phyloP scores from a whole-genome alignment of 2,329 filamentous ascomycete genomes.

The Colletotrichum sp. region DNA sequence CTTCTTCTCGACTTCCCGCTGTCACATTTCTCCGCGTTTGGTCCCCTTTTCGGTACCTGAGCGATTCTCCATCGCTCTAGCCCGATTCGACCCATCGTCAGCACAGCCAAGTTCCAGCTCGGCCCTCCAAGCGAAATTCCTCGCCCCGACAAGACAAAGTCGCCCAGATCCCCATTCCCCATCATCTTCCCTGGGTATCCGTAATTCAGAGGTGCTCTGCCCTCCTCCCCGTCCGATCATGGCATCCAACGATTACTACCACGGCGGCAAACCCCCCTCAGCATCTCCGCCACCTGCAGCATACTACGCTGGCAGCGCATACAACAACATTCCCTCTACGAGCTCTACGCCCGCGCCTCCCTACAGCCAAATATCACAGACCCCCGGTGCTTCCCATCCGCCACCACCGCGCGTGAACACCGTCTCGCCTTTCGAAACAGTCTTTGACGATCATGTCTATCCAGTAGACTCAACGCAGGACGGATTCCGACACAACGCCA shows the following conservation, averaged over 20 bases:
- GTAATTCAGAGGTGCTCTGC: not conserved
- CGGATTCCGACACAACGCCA: slow-evolving; percentile 28
- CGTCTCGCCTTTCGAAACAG: slow-evolving; percentile 66
- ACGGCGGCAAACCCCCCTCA: slow-evolving; percentile 43
- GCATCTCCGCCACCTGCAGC: slow-evolving; percentile 43
- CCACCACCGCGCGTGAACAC: slow-evolving; percentile 40
- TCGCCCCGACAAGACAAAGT: not conserved
- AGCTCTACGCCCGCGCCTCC: slow-evolving; percentile 42
- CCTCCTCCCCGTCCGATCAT: slow-evolving; percentile 42
- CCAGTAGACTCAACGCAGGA: slow-evolving; percentile 51
- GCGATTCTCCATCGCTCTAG: slow-evolving; percentile 7
- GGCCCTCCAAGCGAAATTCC: slow-evolving; percentile 20
- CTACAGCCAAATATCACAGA: slow-evolving; percentile 30
- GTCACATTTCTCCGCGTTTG: slow-evolving; percentile 21
- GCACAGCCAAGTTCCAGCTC: not conserved
- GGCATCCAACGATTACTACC: slow-evolving; percentile 72
- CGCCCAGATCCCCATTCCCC: slow-evolving; percentile 8
- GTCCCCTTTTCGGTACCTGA: slow-evolving; percentile 14
- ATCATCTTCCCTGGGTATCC: not conserved
- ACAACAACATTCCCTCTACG: slow-evolving; percentile 47
- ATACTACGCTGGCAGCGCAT: slow-evolving; percentile 40
- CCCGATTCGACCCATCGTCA: not conserved
- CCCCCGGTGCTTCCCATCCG: slow-evolving; percentile 24
- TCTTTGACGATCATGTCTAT: slow-evolving; percentile 73
- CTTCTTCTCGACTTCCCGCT: slow-evolving; percentile 8